Base-by-base conservation (phyloP, 2,329 filamentous ascomycete genomes). In the Paraconiothyrium brasiliense region DNA sequence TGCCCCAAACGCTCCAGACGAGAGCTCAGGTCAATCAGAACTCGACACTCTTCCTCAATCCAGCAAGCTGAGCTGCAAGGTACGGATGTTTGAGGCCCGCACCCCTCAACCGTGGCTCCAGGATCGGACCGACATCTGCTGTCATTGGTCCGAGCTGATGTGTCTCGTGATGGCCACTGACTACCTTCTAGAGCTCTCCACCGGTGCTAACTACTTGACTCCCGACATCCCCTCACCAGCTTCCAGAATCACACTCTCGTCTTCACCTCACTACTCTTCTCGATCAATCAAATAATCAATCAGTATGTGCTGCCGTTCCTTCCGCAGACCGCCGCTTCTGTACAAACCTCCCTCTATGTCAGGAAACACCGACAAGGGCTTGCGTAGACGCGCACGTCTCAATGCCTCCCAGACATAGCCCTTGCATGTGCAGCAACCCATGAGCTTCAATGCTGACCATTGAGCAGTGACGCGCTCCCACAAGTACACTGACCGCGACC, bases 401-500 rank as follows among this genome's bases (percentile, higher is more conserved):
- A 41, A 14, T 41, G 41, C 14, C 30, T 16, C 35, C 41, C 22
- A 3, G 20, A 10, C 24, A 46, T 52, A 22, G 22, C 22, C 22
- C 14, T 35, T 34, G 47, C 22, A 14, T 3, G 13, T 8, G 13
- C 3, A 22, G 4, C 22, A 20, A 55, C 54, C 27, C 30, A 39
- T 4, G 47, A 61, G 54, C 54, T 62, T 41, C 14, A 32, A 59
- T 54, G 16, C 67, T 70, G 32, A 74, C 62, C 7, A 9, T 50
- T 4, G 20, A 34, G 59, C 71, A 97, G 94, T 99, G 94, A 97
- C 95, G 84, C 94, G 95, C 80, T 96, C 94, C 68, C 92, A 94
- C 88, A 99, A 98, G 86, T 88, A 86, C 84, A 97, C 93, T 83
- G 93, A 97, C 82, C 94, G 94, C 83, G 91, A 96, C 85, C 92